Percentiles rank a stretch among this genome's conserved stretches.
Evolutionary conservation across 1,284 basidiomycete species (phyloP).

Genomic region (Pyrrhoderma noxium): DNA sequence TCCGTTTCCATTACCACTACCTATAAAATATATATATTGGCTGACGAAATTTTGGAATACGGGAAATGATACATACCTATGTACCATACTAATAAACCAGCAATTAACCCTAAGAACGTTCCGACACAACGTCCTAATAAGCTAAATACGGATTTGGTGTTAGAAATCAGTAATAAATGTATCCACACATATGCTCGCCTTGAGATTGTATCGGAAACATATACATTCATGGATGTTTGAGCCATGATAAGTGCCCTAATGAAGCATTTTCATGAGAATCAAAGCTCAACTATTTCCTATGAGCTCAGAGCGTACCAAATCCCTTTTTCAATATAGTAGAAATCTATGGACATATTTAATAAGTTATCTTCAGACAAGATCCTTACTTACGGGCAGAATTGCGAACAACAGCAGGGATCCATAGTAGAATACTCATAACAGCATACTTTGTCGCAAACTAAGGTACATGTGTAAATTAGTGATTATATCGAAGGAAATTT

Average conservation of each 20-base stretch:
- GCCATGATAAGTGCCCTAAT: conserved; percentile 62
- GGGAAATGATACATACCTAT: conserved; percentile 30
- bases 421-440: conserved; percentile 46
- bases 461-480: background rate
- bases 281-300: background rate
- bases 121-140: conserved; percentile 43
- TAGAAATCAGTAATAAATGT: no score
- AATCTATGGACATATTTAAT: no score
- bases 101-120: conserved; percentile 35
- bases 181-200: conserved; percentile 38
- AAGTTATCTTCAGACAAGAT: background rate
- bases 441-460: conserved; percentile 54
- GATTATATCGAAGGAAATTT: background rate
- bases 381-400: conserved; percentile 36
- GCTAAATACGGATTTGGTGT: no score
- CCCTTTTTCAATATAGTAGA: conserved; percentile 38
- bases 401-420: conserved; percentile 44
- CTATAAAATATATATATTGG: conserved; percentile 26
- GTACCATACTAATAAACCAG: conserved; percentile 56
- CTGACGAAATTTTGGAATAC: background rate
- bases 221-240: conserved; percentile 56
- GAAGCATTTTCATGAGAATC: background rate
- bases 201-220: conserved; percentile 54
- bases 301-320: conserved; percentile 30
- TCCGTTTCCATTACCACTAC: conserved; percentile 43